A percentile compares a stretch with the other conserved stretches of the same genome.
Evolutionary conservation across 1,284 basidiomycete species (phyloP).

Genomic region (Melampsora allii-populina): DNA sequence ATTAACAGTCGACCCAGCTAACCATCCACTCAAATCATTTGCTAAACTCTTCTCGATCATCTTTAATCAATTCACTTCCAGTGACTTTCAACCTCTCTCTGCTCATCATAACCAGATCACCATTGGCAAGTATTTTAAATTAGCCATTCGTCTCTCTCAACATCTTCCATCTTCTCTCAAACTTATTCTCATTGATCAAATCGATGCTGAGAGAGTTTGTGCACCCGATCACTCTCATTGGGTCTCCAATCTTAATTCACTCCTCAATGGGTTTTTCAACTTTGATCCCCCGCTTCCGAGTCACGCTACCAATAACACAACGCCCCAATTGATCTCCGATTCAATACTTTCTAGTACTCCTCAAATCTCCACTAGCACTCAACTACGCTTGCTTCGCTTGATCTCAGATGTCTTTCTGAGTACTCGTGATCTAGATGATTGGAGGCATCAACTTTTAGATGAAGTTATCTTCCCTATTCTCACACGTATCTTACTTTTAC

Average conservation of each 20-base stretch:
- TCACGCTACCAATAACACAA: conserved; percentile 38
- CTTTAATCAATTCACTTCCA: conserved; percentile 17
- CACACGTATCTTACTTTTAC: conserved; percentile 21
- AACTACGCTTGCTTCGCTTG: conserved; percentile 52
- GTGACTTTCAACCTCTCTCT: conserved; percentile 6
- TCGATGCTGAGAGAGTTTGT: conserved; percentile 55
- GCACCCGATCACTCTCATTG: conserved; percentile 56
- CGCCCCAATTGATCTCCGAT: conserved; percentile 16
- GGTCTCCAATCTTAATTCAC: conserved; percentile 56
- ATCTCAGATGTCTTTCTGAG: conserved; percentile 55
- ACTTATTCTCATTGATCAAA: conserved; percentile 55
- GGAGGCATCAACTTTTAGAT: conserved; percentile 49
- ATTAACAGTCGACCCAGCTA: no score
- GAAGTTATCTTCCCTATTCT: conserved; percentile 34
- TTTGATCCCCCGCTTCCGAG: conserved; percentile 33
- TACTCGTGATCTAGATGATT: conserved; percentile 54
- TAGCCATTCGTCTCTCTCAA: conserved; percentile 51
- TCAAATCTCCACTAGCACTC: conserved; percentile 49
- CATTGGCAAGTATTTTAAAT: conserved; percentile 30
- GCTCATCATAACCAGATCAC: conserved; percentile 20
- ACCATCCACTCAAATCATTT: conserved; percentile 23
- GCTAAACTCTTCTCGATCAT: conserved; percentile 21
- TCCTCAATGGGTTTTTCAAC: conserved; percentile 55
- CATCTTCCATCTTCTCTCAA: conserved; percentile 55
- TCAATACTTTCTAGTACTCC: conserved; percentile 44